Conservation (phyloP, 1,284 basidiomycete genomes). For the Marasmius sp. region DNA sequence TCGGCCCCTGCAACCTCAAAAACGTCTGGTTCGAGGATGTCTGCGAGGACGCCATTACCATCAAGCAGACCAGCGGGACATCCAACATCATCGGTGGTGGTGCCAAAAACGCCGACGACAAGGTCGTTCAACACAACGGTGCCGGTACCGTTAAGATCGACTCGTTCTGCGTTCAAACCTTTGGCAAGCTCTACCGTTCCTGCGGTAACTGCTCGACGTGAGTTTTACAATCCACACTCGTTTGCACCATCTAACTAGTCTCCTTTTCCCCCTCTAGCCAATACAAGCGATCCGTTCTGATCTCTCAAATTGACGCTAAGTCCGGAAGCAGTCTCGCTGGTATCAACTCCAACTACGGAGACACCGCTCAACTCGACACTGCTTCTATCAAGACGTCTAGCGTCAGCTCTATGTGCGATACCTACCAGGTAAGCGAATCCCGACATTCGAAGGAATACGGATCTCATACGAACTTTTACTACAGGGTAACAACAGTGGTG, state of each 20-base stretch:
- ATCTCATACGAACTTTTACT: neutral
- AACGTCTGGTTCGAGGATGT: conserved; percentile 21
- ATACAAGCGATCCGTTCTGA: conserved; percentile 7
- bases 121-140: conserved; percentile 19
- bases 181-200: conserved; percentile 17
- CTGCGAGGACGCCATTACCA: conserved; percentile 18
- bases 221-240: neutral
- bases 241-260: neutral
- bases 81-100: conserved; percentile 15
- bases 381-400: neutral
- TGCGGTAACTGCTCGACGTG: conserved; percentile 13
- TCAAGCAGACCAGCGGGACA: conserved; percentile 16
- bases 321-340: conserved; percentile 10
- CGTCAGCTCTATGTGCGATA: conserved; percentile 2
- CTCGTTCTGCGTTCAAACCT: conserved; percentile 15
- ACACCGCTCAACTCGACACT: conserved; percentile 9
- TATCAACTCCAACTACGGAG: conserved; percentile 17
- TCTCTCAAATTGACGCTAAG: conserved; percentile 12
- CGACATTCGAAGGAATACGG: neutral
- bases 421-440: neutral
- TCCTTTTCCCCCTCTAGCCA: neutral
- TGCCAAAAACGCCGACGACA: conserved; percentile 16
- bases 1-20: conserved; percentile 16
- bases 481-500: conserved; percentile 5
- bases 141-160: conserved; percentile 17